phyloP scores from a whole-genome alignment of 306 rosid species.

The Cyamopsis tetragonoloba region DNA sequence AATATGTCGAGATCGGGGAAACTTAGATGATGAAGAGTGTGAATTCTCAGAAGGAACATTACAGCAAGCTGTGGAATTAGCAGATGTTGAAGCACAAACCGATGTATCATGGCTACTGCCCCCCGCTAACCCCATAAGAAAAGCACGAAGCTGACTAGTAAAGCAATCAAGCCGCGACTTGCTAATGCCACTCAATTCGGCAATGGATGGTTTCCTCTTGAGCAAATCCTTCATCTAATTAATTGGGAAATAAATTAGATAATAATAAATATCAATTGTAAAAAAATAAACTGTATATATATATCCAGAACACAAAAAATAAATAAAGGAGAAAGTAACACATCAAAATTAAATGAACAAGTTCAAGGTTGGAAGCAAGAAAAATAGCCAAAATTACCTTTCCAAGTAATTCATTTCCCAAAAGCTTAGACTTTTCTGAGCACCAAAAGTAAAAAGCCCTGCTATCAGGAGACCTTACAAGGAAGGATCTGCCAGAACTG shows the following conservation, averaged over 20 bases:
- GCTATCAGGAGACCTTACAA: conserved; percentile 46
- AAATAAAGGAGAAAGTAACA: not conserved
- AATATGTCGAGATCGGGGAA: conserved; percentile 57
- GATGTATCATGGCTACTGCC: conserved; percentile 36
- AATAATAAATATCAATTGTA: not conserved
- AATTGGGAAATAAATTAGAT: conserved; percentile 1
- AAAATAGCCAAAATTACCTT: conserved; percentile 50
- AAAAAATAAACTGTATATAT: too few relatives aligned
- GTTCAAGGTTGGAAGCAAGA: not conserved
- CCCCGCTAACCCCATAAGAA: conserved; percentile 70
- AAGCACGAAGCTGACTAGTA: conserved; percentile 86
- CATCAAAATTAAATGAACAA: not conserved
- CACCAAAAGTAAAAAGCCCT: conserved; percentile 72
- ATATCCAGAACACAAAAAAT: not conserved
- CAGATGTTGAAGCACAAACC: conserved; percentile 23
- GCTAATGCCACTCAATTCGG: conserved; percentile 88
- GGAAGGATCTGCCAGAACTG: conserved; percentile 75
- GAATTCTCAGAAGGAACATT: conserved; percentile 46
- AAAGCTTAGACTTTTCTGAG: conserved; percentile 83
- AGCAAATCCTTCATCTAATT: conserved; percentile 79
- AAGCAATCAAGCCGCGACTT: conserved; percentile 83
- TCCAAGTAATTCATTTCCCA: conserved; percentile 74
- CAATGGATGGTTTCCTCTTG: conserved; percentile 73
- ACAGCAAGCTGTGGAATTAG: conserved; percentile 26
- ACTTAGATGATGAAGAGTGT: conserved; percentile 48